These are phyloP conservation scores for Solanum medicagineum DNA, from an alignment of 257 asterid genomes.

Conservation along the genomic window DNA sequence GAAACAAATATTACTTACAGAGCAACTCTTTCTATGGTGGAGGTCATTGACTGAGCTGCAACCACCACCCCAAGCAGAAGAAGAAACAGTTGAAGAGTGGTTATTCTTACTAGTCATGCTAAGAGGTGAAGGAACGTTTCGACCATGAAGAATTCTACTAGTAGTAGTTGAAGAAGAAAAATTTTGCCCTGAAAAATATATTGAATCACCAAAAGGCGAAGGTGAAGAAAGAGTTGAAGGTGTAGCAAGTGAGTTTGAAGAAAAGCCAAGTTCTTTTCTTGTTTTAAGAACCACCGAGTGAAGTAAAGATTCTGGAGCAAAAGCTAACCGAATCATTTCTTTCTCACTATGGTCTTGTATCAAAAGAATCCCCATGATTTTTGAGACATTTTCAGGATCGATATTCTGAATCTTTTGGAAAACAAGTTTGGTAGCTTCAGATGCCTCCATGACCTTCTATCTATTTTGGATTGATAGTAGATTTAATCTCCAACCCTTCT, in stretches of 20 bases:
- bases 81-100: constrained; percentile 11
- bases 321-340: constrained; percentile 68
- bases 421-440: constrained; percentile 74
- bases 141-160: constrained; percentile 12
- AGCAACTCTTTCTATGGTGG: not conserved
- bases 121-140: constrained; percentile 48
- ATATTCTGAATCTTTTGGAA: constrained; percentile 48
- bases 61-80: too few relatives aligned
- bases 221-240: constrained; percentile 22
- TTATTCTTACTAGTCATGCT: constrained; percentile 19
- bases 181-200: constrained; percentile 29
- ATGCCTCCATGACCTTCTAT: constrained; percentile 40
- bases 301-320: constrained; percentile 46
- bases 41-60: too few relatives aligned
- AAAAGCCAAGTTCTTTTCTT: constrained; percentile 34
- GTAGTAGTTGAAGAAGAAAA: constrained; percentile 23
- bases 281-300: constrained; percentile 46
- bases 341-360: constrained; percentile 22
- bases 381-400: constrained; percentile 68
- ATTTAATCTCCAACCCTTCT: constrained; percentile 35
- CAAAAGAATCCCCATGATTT: constrained; percentile 18
- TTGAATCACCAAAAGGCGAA: constrained; percentile 6
- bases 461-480: constrained; percentile 22
- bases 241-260: constrained; percentile 18
- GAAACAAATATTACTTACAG: constrained; percentile 40